phyloP scores from a whole-genome alignment of 2,329 filamentous ascomycete species.

The Aciculosporium take region DNA sequence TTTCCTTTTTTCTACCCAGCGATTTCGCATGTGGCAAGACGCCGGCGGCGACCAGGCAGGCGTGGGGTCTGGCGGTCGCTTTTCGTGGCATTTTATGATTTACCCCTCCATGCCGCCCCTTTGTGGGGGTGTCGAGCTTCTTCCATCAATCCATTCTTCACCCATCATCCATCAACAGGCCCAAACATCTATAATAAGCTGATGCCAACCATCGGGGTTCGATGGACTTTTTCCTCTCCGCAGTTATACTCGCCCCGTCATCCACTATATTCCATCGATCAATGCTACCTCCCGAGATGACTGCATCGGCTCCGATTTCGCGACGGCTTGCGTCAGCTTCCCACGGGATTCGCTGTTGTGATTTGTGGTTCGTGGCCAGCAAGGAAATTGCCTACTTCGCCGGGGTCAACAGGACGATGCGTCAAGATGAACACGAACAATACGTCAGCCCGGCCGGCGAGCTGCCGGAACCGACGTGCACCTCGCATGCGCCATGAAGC shows the following conservation, averaged over 20 bases:
- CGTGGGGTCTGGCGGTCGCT: not conserved
- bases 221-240: not conserved
- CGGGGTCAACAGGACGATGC: conserved; percentile 38
- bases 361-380: not conserved
- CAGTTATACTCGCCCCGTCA: not conserved
- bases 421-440: conserved; percentile 27
- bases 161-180: too few species aligned
- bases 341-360: not conserved
- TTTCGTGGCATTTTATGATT: too few species aligned
- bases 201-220: not conserved
- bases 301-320: not conserved
- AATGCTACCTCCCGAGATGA: not conserved
- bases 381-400: conserved; percentile 22
- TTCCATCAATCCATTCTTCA: not conserved
- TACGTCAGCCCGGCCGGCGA: not conserved
- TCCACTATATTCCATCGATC: not conserved
- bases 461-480: too few species aligned
- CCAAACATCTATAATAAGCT: too few species aligned
- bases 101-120: not conserved
- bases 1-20: not conserved
- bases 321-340: not conserved
- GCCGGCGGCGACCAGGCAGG: too few species aligned
- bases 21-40: not conserved
- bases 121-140: too few species aligned
- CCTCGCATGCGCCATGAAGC: not conserved